Base-by-base conservation (phyloP, 495 filamentous ascomycete species). In the Neurospora tetraspora region DNA sequence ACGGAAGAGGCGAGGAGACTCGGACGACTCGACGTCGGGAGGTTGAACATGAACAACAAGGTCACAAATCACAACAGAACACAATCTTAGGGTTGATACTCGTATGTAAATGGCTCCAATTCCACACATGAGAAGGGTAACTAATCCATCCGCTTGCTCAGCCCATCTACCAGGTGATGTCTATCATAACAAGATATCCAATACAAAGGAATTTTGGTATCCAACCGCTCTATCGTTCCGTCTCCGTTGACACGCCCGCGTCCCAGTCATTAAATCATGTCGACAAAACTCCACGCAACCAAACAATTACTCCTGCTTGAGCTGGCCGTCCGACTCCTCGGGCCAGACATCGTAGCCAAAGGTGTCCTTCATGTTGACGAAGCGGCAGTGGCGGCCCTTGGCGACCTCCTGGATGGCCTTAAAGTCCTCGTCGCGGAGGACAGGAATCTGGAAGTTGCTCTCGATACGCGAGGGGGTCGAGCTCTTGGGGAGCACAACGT, bases 361-460 rank as follows among this genome's bases (percentile, higher is more conserved):
- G 1, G 83, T 85, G 71, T 93, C 90, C 83, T 91, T 93, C 91
- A 93, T 93, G 81, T 94, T 92, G 47, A 94, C 90, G 78, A 94
- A 93, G 71, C 91, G 87, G 71, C 83, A 85, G 77, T 90, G 87
- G 70, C 81, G 73, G 38, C 80, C 90, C 81, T 76, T 77, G 4
- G 84, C 82, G 2, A 85, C 83, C 34, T 75, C 74, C 74, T 84
- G 74, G 65, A 85, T 71, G 16, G 81, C 82, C 70, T 77, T 68
- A 68, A 85, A 85, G 53, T 85, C 82, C 68, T 76, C 81, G 40
- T 83, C 81, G 0, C 76, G 76, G 27, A 84, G 59, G 34, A 79
- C 73, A 5, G 89, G 82, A 16, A 85, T 80, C 59, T 83, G 76
- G 47, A 83, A 78, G 73, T 82, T 82, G 88, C 88, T 82, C 82